These are phyloP conservation scores for Biscogniauxia mediterranea DNA, from an alignment of 2,329 filamentous ascomycete genomes.

Conservation along the genomic window DNA sequence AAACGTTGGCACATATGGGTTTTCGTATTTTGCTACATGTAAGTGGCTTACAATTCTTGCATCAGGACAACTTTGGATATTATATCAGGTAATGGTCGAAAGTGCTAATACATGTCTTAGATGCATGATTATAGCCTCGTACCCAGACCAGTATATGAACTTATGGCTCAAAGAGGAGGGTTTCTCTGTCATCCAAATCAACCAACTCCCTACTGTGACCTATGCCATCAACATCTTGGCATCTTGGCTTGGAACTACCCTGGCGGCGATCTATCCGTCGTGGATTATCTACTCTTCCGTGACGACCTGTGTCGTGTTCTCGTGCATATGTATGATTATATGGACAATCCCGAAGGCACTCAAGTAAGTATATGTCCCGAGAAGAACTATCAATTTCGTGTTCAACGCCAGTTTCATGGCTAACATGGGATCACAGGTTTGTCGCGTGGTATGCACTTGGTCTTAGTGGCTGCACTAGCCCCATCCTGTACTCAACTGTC, in stretches of 20 bases:
- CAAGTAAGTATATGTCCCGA: slow-evolving; percentile 33
- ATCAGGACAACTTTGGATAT: not conserved
- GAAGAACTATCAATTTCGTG: not conserved
- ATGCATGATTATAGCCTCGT: slow-evolving; percentile 44
- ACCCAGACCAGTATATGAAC: slow-evolving; percentile 48
- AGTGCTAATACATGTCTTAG: slow-evolving; percentile 21
- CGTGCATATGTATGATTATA: slow-evolving; percentile 44
- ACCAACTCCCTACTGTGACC: slow-evolving; percentile 47
- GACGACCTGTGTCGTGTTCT: slow-evolving; percentile 40
- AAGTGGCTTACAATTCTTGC: slow-evolving; percentile 19
- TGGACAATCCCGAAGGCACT: slow-evolving; percentile 49
- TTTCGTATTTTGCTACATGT: slow-evolving; percentile 49
- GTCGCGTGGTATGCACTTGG: slow-evolving; percentile 44
- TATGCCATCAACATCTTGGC: slow-evolving; percentile 48
- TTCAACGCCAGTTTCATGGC: not conserved
- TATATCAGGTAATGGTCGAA: not conserved
- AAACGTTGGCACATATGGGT: slow-evolving; percentile 51
- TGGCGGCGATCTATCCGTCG: slow-evolving; percentile 49
- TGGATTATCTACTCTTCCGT: slow-evolving; percentile 47
- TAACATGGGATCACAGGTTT: slow-evolving; percentile 29
- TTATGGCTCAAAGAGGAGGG: slow-evolving; percentile 51
- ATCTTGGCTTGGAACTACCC: slow-evolving; percentile 48
- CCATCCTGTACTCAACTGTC: slow-evolving; percentile 43
- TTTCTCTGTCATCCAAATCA: slow-evolving; percentile 48
- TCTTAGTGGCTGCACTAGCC: slow-evolving; percentile 37